A percentile compares a stretch with the other conserved stretches of the same genome.
Evolutionary conservation across 345 rosid species (phyloP).

Genomic region (Populus ilicifolia): DNA sequence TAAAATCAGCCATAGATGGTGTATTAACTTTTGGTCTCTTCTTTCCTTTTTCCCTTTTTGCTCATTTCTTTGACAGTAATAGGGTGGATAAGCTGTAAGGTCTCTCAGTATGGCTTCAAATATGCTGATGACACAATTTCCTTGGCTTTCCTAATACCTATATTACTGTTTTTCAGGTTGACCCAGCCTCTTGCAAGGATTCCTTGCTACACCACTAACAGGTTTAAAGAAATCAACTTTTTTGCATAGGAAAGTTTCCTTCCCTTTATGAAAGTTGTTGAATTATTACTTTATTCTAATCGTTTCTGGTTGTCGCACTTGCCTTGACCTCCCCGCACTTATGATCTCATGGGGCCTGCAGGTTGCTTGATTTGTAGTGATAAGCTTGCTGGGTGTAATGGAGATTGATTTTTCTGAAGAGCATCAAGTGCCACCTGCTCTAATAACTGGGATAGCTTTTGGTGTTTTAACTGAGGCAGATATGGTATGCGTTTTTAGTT

Average conservation of each 20-base stretch:
- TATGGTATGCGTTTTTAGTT: slow-evolving; percentile 20
- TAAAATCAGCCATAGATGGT: neutral
- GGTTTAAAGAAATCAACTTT: too few species aligned
- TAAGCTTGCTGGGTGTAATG: slow-evolving; percentile 21
- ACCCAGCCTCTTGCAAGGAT: too few species aligned
- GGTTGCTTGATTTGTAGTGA: slow-evolving; percentile 16
- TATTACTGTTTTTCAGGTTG: too few species aligned
- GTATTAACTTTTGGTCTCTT: neutral
- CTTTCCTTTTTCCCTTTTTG: neutral
- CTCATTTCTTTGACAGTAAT: neutral
- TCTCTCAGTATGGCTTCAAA: neutral
- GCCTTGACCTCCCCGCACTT: neutral
- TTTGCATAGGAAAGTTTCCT: too few species aligned
- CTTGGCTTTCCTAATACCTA: neutral
- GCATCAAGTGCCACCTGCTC: slow-evolving; percentile 40
- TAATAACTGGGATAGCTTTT: slow-evolving; percentile 36
- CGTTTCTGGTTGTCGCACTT: too few species aligned
- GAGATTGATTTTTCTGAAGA: slow-evolving; percentile 33
- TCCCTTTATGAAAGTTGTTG: too few species aligned
- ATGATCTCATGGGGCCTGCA: slow-evolving; percentile 6
- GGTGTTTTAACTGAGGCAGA: slow-evolving; percentile 43
- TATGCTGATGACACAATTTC: neutral
- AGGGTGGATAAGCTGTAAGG: neutral
- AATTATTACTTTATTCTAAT: too few species aligned
- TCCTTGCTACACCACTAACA: too few species aligned